Conservation (phyloP, 2,329 filamentous ascomycete genomes). For the Alternaria ethzedia region DNA sequence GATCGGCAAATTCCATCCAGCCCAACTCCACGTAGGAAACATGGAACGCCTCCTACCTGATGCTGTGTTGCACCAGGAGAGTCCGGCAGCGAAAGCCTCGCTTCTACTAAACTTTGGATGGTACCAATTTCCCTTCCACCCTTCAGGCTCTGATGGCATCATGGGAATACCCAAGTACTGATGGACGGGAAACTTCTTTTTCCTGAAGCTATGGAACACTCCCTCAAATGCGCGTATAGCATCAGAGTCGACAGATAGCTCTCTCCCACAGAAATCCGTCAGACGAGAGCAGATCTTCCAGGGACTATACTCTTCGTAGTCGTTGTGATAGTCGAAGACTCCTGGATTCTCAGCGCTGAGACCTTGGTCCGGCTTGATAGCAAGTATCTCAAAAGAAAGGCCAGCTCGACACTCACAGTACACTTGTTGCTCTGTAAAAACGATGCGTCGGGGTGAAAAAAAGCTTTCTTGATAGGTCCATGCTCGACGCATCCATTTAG, state of each 20-base stretch:
- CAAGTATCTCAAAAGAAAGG: background rate
- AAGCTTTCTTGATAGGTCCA: background rate
- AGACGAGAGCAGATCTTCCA: background rate
- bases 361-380: too few relatives aligned
- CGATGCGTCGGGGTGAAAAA: background rate
- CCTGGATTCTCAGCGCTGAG: too few relatives aligned
- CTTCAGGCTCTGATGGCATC: background rate
- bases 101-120: too few relatives aligned
- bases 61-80: background rate
- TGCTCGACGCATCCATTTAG: background rate
- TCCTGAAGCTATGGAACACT: background rate
- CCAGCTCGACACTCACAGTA: background rate
- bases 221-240: background rate
- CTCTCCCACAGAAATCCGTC: background rate
- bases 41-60: background rate
- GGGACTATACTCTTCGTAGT: accelerated
- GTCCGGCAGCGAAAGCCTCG: background rate
- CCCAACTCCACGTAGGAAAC: background rate
- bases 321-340: background rate
- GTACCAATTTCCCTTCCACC: too few relatives aligned
- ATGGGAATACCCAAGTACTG: background rate
- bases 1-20: background rate
- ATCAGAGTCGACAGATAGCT: background rate
- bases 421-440: background rate
- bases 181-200: accelerated